Conservation (phyloP, 1,139 yeast genomes). For the Kluyveromyces sp. region DNA sequence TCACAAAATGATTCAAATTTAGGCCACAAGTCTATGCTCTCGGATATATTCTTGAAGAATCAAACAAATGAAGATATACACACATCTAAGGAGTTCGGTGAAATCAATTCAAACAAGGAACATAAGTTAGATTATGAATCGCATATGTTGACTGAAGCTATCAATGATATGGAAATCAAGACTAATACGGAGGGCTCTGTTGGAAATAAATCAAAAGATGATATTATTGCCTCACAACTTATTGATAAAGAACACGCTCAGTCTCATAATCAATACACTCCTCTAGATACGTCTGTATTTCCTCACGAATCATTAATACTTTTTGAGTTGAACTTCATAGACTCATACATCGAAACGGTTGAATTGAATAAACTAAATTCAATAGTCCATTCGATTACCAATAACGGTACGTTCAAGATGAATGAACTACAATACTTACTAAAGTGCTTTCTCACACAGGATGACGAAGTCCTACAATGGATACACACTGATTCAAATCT, state of each 20-base stretch:
- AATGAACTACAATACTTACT: conserved; percentile 22
- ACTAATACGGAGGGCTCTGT: background rate
- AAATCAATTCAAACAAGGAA: background rate
- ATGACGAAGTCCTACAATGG: conserved; percentile 17
- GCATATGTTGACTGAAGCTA: conserved; percentile 9
- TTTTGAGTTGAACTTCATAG: conserved; percentile 14
- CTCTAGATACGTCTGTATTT: background rate
- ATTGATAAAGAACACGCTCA: background rate
- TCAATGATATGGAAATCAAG: conserved; percentile 2
- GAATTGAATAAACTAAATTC: conserved; percentile 14
- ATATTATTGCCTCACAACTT: background rate
- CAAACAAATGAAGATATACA: background rate
- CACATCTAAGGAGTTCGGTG: background rate
- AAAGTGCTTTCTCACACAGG: conserved; percentile 13
- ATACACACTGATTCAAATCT: conserved; percentile 17
- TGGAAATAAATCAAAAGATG: conserved; percentile 3
- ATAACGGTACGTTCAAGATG: conserved; percentile 23
- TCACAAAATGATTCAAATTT: conserved; percentile 5
- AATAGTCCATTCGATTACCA: conserved; percentile 17
- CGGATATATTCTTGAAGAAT: conserved; percentile 3
- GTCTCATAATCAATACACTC: background rate
- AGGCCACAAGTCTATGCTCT: conserved; percentile 2
- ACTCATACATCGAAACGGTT: conserved; percentile 5
- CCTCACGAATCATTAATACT: conserved; percentile 10
- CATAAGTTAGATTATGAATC: conserved; percentile 5